A percentile compares a stretch with the other conserved stretches of the same genome.
These are phyloP conservation scores for Lepidium africanum DNA, from an alignment of 345 rosid species.

Conservation along the genomic window DNA sequence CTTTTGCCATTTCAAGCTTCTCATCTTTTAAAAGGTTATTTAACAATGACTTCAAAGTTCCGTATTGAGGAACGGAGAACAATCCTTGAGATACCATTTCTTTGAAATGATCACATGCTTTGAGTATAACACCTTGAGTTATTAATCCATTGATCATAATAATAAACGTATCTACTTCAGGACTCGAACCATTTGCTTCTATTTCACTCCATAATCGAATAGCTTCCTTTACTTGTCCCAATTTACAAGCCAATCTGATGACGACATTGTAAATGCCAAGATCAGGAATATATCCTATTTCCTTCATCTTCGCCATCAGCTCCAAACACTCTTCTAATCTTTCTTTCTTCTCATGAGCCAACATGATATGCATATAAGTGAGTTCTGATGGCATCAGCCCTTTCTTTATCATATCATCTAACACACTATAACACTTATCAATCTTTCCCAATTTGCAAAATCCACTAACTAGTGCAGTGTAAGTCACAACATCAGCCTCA, in stretches of 20 bases:
- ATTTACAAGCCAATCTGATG: constrained; percentile 69
- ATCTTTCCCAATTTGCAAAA: constrained; percentile 72
- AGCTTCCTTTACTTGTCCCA: constrained; percentile 64
- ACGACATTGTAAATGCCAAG: constrained; percentile 47
- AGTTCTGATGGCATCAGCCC: constrained; percentile 48
- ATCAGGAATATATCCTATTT: constrained; percentile 52
- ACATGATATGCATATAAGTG: constrained; percentile 70
- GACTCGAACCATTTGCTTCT: constrained; percentile 59
- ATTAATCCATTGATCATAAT: constrained; percentile 64
- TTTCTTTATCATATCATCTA: constrained; percentile 53
- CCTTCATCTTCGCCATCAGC: constrained; percentile 52
- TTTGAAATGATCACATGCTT: constrained; percentile 65
- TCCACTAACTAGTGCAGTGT: constrained; percentile 67
- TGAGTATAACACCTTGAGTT: constrained; percentile 49
- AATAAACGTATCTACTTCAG: constrained; percentile 68
- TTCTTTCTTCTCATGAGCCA: constrained; percentile 73
- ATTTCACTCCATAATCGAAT: constrained; percentile 62
- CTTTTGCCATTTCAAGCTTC: constrained; percentile 77
- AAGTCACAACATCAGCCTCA: constrained; percentile 65
- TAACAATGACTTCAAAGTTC: constrained; percentile 56
- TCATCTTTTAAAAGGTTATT: constrained; percentile 55
- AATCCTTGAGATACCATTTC: constrained; percentile 81
- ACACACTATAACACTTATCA: constrained; percentile 47
- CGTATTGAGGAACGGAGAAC: constrained; percentile 59
- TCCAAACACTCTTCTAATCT: constrained; percentile 60